Conservation (phyloP, 768 basidiomycete species). For the Suillus luteus region DNA sequence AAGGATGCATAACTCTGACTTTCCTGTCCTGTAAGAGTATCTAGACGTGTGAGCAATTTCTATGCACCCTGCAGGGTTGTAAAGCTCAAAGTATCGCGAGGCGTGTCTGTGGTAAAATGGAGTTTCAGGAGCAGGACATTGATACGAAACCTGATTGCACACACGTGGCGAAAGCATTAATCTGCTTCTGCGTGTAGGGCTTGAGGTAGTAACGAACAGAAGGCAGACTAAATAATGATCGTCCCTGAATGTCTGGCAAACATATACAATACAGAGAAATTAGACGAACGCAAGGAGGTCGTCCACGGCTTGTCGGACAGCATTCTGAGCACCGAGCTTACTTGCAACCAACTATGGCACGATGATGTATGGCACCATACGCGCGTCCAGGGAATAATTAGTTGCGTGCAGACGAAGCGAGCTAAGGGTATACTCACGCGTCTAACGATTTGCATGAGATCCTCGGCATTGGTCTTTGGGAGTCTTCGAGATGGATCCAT, state of each 20-base stretch:
- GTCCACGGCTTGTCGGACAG: constrained; percentile 73
- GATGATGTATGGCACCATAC: constrained; percentile 20
- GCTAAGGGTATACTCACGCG: constrained; percentile 56
- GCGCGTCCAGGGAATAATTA: constrained; percentile 24
- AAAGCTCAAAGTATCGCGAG: constrained; percentile 86
- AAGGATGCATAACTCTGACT: constrained; percentile 85
- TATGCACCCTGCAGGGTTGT: constrained; percentile 79
- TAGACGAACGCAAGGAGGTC: constrained; percentile 70
- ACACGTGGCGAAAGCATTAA: constrained; percentile 92
- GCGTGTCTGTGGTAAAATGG: constrained; percentile 61
- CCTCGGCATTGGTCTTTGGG: constrained; percentile 70
- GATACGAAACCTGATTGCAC: constrained; percentile 40
- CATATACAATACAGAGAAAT: constrained; percentile 22
- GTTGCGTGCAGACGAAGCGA: constrained; percentile 29
- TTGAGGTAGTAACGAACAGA: constrained; percentile 79
- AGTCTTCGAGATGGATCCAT: constrained; percentile 80
- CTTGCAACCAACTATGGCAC: constrained; percentile 54
- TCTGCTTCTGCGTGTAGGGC: constrained; percentile 77
- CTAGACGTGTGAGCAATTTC: constrained; percentile 89
- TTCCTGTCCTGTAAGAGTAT: constrained; percentile 84
- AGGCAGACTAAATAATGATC: constrained; percentile 52
- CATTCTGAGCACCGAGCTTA: constrained; percentile 56
- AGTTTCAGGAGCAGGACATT: constrained; percentile 26
- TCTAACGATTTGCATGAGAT: constrained; percentile 72
- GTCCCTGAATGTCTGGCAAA: constrained; percentile 24